phyloP scores from a whole-genome alignment of 768 basidiomycete species.

The Pleurotus sapidus region DNA sequence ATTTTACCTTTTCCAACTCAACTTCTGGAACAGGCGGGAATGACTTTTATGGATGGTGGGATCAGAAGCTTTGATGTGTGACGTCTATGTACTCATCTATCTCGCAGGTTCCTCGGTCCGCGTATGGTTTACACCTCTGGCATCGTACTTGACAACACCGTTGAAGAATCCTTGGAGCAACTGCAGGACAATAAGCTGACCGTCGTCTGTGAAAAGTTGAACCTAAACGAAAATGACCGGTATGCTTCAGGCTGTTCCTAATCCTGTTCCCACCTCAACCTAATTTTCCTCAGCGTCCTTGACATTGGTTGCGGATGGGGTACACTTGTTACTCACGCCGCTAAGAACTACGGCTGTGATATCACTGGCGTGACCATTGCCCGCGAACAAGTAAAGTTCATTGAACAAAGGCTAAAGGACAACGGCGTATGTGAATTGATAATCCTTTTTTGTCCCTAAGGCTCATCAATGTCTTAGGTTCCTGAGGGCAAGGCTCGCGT shows the following conservation, averaged over 20 bases:
- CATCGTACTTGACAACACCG: conserved; percentile 67
- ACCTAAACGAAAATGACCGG: conserved; percentile 82
- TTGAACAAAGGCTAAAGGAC: conserved; percentile 78
- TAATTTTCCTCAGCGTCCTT: conserved; percentile 44
- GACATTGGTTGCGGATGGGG: conserved; percentile 97
- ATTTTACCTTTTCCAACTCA: background rate
- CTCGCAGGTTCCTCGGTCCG: conserved; percentile 81
- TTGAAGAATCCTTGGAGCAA: conserved; percentile 82
- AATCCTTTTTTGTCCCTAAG: no score
- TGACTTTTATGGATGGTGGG: conserved; percentile 90
- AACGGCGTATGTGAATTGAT: conserved; percentile 53
- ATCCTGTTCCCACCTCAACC: conserved; percentile 17
- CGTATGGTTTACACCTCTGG: conserved; percentile 99
- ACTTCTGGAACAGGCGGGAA: conserved; percentile 62
- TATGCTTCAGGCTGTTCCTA: conserved; percentile 21
- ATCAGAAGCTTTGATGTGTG: conserved; percentile 1
- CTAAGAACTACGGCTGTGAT: conserved; percentile 96
- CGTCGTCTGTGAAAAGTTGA: conserved; percentile 91
- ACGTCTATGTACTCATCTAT: background rate
- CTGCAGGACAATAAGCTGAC: conserved; percentile 98
- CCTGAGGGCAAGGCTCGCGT: conserved; percentile 77
- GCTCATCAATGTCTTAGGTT: conserved; percentile 23
- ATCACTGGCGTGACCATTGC: conserved; percentile 94
- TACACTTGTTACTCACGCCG: conserved; percentile 89
- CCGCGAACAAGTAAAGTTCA: conserved; percentile 89